Evolutionary conservation across 768 basidiomycete species (phyloP).

Genomic region (Pulveroboletus ravenelii): DNA sequence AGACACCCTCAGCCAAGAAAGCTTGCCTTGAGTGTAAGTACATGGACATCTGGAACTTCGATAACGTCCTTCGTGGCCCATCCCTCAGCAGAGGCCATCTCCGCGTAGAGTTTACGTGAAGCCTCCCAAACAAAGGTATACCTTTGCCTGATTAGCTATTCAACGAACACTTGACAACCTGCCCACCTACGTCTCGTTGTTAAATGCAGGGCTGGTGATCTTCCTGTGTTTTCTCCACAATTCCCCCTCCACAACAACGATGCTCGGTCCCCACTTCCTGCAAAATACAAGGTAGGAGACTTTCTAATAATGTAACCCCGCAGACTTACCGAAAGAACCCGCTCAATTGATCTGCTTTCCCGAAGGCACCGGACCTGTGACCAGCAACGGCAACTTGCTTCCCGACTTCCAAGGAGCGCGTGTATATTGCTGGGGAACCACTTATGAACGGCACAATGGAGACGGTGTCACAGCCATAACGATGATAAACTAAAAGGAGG

Average conservation of each 20-base stretch:
- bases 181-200: constrained; percentile 20
- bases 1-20: neutral
- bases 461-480: constrained; percentile 17
- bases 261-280: constrained; percentile 19
- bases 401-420: constrained; percentile 18
- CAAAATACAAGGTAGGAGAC: neutral
- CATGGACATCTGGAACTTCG: constrained; percentile 12
- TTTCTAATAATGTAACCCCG: neutral
- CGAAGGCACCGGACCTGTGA: constrained; percentile 18
- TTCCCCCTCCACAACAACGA: constrained; percentile 11
- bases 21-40: constrained; percentile 19
- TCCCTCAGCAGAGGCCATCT: constrained; percentile 16
- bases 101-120: constrained; percentile 15
- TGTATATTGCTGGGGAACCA: constrained; percentile 18
- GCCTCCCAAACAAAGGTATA: constrained; percentile 21
- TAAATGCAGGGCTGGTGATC: constrained; percentile 19
- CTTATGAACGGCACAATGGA: constrained; percentile 20
- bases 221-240: constrained; percentile 21
- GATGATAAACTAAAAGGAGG: constrained; percentile 14
- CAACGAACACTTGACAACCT: neutral
- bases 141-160: constrained; percentile 10
- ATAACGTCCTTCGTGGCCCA: constrained; percentile 15
- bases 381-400: constrained; percentile 17
- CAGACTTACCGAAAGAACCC: constrained; percentile 17
- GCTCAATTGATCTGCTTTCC: constrained; percentile 10